These are phyloP conservation scores for Pythium phragmiticola DNA, from an alignment of 352 stramenopile species.

Conservation along the genomic window DNA sequence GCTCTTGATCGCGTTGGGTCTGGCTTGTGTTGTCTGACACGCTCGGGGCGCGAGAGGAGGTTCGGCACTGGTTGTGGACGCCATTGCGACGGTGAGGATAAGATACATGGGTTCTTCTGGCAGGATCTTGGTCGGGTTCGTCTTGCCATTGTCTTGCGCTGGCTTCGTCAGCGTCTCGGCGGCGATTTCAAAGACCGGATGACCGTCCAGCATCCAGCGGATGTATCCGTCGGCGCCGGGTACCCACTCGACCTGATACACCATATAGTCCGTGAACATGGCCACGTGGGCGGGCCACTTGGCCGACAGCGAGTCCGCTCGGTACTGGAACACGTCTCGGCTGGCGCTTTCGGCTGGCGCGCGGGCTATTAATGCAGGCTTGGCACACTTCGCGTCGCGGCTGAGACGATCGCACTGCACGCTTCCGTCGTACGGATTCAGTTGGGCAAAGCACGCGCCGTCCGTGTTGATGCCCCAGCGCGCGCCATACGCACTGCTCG, in stretches of 20 bases:
- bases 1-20: constrained; percentile 35
- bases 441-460: constrained; percentile 55
- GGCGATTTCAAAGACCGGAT: constrained; percentile 59
- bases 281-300: constrained; percentile 60
- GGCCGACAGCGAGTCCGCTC: constrained; percentile 66
- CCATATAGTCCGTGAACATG: constrained; percentile 48
- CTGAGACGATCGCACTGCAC: constrained; percentile 56
- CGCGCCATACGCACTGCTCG: constrained; percentile 13
- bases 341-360: constrained; percentile 1
- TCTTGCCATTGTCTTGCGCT: constrained; percentile 36
- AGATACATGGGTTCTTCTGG: constrained; percentile 67
- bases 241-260: constrained; percentile 69
- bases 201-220: constrained; percentile 50
- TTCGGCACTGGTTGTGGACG: constrained; percentile 37
- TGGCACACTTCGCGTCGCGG: constrained; percentile 15
- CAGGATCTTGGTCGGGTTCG: constrained; percentile 57
- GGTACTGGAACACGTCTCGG: constrained; percentile 36
- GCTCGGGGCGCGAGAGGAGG: constrained; percentile 39
- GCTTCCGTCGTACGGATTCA: constrained; percentile 52
- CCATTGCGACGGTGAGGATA: constrained; percentile 61
- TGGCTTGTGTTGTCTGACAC: constrained; percentile 38
- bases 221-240: constrained; percentile 52
- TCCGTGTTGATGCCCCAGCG: constrained; percentile 71
- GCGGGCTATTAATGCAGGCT: background rate
- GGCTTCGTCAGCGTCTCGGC: constrained; percentile 43